A percentile compares a stretch with the other conserved stretches of the same genome.
phyloP scores from a whole-genome alignment of 2,329 filamentous ascomycete species.

The Microsporum canis region DNA sequence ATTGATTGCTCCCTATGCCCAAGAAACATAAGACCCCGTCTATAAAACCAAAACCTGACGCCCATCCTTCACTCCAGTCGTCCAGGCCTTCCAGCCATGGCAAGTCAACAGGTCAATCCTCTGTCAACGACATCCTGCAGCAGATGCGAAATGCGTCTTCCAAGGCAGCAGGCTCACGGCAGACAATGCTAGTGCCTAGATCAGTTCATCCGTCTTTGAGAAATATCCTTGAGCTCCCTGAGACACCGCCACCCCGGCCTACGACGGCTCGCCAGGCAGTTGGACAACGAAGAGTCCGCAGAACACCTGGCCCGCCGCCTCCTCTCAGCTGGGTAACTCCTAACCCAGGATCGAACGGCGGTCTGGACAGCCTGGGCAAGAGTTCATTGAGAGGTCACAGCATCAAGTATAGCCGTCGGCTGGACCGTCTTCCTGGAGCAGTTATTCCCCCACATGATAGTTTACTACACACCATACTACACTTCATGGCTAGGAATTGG shows the following conservation, averaged over 20 bases:
- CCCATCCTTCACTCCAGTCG: conserved; percentile 26
- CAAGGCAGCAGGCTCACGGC: conserved; percentile 16
- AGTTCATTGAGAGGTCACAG: neutral
- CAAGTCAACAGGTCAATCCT: conserved; percentile 20
- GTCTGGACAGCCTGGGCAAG: no score
- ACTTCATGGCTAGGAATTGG: conserved; percentile 47
- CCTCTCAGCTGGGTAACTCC: conserved; percentile 35
- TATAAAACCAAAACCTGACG: conserved; percentile 31
- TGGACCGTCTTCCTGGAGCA: conserved; percentile 30
- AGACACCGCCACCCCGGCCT: conserved; percentile 33
- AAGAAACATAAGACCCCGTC: conserved; percentile 35
- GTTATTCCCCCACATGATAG: conserved; percentile 30
- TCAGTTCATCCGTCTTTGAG: conserved; percentile 38
- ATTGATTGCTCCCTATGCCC: conserved; percentile 29
- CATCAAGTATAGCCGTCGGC: neutral
- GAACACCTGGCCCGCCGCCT: conserved; percentile 35
- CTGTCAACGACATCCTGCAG: conserved; percentile 39
- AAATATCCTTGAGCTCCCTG: conserved; percentile 35
- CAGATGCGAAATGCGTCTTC: conserved; percentile 33
- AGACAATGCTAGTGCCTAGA: conserved; percentile 18
- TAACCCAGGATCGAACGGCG: neutral
- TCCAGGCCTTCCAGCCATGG: conserved; percentile 7
- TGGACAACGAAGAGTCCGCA: conserved; percentile 25
- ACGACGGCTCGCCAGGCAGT: conserved; percentile 24
- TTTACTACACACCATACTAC: conserved; percentile 42